A percentile compares a stretch with the other conserved stretches of the same genome.
phyloP scores from a whole-genome alignment of 2,329 filamentous ascomycete species.

The Drechslera avenae region DNA sequence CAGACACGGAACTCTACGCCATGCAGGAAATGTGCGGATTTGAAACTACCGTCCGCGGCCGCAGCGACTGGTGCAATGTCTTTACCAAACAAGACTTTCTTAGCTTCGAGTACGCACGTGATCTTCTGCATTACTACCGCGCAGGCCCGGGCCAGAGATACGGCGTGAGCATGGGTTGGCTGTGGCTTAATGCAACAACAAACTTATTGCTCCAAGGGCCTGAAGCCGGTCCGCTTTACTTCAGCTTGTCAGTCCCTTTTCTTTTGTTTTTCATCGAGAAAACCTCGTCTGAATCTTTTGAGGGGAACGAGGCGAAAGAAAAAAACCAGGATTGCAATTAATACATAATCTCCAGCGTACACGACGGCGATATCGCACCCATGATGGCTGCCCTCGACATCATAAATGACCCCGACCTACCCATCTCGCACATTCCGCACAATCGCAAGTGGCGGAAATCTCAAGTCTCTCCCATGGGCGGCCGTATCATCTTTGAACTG shows the following conservation, averaged over 20 bases:
- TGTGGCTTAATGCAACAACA: conserved; percentile 64
- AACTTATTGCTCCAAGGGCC: conserved; percentile 55
- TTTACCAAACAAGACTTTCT: conserved; percentile 61
- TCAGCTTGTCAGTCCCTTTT: conserved; percentile 57
- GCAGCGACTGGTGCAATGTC: conserved; percentile 61
- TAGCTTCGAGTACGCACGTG: conserved; percentile 63
- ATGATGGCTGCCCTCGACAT: conserved; percentile 60
- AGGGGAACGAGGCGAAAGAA: neutral
- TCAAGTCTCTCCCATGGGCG: conserved; percentile 63
- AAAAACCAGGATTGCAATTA: no score
- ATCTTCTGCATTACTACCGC: conserved; percentile 64
- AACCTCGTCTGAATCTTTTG: no score
- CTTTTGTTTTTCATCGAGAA: neutral
- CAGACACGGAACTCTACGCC: conserved; percentile 57
- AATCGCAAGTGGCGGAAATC: conserved; percentile 61
- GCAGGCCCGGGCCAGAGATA: conserved; percentile 63
- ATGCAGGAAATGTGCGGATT: conserved; percentile 69
- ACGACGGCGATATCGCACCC: conserved; percentile 64
- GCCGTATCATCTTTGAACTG: conserved; percentile 60
- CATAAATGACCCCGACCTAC: conserved; percentile 53
- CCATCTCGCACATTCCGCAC: conserved; percentile 51
- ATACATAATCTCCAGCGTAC: conserved; percentile 51
- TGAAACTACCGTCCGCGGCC: conserved; percentile 60
- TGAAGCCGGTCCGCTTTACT: conserved; percentile 55
- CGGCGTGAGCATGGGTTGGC: conserved; percentile 59